phyloP scores from a whole-genome alignment of 306 rosid species.

The Cicer yamashitae region DNA sequence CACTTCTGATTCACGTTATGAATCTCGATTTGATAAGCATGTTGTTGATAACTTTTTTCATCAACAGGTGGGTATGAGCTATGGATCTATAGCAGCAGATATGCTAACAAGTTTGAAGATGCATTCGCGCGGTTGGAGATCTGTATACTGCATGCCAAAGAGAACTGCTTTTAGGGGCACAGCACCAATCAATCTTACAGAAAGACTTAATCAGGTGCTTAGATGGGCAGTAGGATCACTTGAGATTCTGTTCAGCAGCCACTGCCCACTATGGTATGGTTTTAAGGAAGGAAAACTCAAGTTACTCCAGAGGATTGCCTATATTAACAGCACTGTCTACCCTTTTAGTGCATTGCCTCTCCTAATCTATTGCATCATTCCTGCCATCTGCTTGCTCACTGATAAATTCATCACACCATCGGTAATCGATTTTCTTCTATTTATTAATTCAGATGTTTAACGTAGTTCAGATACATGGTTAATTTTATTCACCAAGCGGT shows the following conservation, averaged over 20 bases:
- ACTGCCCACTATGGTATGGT: constrained; percentile 83
- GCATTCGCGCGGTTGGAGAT: constrained; percentile 95
- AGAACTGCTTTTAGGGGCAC: constrained; percentile 87
- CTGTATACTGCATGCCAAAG: constrained; percentile 90
- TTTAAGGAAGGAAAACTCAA: constrained; percentile 80
- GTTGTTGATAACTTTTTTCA: constrained; percentile 25
- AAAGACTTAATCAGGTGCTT: constrained; percentile 90
- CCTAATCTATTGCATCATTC: constrained; percentile 77
- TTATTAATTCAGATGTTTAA: background rate
- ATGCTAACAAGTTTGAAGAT: constrained; percentile 82
- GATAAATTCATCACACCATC: constrained; percentile 95
- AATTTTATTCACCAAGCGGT: no score
- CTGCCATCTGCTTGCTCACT: constrained; percentile 95
- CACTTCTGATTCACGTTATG: no score
- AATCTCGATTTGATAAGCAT: background rate
- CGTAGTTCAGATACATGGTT: no score
- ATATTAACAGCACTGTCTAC: constrained; percentile 84
- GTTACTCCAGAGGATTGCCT: constrained; percentile 87
- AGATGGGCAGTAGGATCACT: constrained; percentile 97
- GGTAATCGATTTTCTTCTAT: constrained; percentile 53
- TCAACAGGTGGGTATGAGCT: constrained; percentile 84
- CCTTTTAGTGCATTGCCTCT: constrained; percentile 96
- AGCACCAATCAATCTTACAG: constrained; percentile 95
- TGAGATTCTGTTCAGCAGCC: constrained; percentile 92
- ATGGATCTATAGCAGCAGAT: constrained; percentile 90